A percentile compares a stretch with the other conserved stretches of the same genome.
Evolutionary conservation across 257 asterid species (phyloP).

Genomic region (Buddleja alternifolia): DNA sequence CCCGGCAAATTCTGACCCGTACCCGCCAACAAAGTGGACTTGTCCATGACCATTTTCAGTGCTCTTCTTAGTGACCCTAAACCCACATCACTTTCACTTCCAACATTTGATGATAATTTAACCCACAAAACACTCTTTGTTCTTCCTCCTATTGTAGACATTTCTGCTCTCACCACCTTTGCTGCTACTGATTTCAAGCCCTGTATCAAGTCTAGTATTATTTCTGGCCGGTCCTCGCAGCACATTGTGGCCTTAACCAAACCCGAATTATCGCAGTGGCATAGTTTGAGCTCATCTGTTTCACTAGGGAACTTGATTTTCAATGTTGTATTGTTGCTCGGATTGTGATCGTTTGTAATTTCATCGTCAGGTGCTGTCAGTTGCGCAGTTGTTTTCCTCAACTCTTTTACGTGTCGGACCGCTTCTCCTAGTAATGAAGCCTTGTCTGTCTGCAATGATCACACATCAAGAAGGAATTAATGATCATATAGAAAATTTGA

Average conservation of each 20-base stretch:
- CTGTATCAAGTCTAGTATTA: constrained; percentile 55
- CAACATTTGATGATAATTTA: constrained; percentile 21
- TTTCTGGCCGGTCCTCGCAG: constrained; percentile 84
- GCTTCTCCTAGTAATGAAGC: constrained; percentile 90
- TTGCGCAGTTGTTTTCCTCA: constrained; percentile 58
- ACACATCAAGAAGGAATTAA: not conserved
- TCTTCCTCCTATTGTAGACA: constrained; percentile 84
- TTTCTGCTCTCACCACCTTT: constrained; percentile 71
- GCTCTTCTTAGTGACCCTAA: constrained; percentile 57
- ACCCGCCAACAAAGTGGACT: constrained; percentile 54
- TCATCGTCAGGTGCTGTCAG: constrained; percentile 20
- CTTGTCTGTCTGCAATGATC: constrained; percentile 75
- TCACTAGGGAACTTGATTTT: constrained; percentile 54
- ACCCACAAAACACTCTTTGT: constrained; percentile 68
- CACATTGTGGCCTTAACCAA: constrained; percentile 59
- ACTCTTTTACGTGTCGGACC: constrained; percentile 72
- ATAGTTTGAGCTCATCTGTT: constrained; percentile 63
- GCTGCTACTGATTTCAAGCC: constrained; percentile 67
- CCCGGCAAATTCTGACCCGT: constrained; percentile 65
- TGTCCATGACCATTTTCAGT: constrained; percentile 68
- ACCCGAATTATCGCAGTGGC: constrained; percentile 44
- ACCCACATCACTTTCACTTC: constrained; percentile 46
- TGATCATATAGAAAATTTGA: no score
- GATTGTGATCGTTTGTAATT: not conserved
- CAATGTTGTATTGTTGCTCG: not conserved